A percentile compares a stretch with the other conserved stretches of the same genome.
phyloP scores from a whole-genome alignment of 495 filamentous ascomycete genomes.

The Schizothecium vesticola region DNA sequence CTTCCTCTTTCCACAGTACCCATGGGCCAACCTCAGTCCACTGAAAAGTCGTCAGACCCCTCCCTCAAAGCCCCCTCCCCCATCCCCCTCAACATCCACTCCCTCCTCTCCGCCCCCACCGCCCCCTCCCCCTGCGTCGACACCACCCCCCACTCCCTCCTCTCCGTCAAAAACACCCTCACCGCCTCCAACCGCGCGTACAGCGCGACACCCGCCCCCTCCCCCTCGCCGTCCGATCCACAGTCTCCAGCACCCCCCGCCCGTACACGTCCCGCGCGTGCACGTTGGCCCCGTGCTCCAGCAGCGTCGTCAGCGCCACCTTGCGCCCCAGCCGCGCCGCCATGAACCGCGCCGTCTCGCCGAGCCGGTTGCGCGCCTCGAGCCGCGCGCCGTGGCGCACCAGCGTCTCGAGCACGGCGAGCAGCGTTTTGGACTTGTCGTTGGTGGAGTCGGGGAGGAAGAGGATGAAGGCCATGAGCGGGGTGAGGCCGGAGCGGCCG shows the following conservation, averaged over 20 bases:
- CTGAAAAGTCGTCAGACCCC: too few relatives aligned
- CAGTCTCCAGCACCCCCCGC: slow-evolving; percentile 32
- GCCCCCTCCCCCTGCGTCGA: slow-evolving; percentile 8
- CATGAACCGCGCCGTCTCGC: slow-evolving; percentile 44
- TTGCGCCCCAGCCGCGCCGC: slow-evolving; percentile 41
- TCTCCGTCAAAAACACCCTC: slow-evolving; percentile 26
- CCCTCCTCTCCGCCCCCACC: slow-evolving; percentile 17
- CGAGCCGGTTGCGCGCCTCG: slow-evolving; percentile 38
- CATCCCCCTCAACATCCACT: neutral
- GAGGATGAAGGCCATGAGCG: slow-evolving; percentile 43
- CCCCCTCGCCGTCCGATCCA: slow-evolving; percentile 24
- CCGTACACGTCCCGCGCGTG: slow-evolving; percentile 36
- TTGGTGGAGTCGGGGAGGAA: slow-evolving; percentile 39
- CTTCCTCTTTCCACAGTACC: too few relatives aligned
- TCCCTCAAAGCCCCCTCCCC: neutral
- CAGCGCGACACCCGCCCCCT: slow-evolving; percentile 14
- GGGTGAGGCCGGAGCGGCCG: slow-evolving; percentile 31
- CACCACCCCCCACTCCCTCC: slow-evolving; percentile 23
- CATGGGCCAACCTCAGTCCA: too few relatives aligned
- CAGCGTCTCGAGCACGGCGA: slow-evolving; percentile 28
- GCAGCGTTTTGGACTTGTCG: slow-evolving; percentile 32
- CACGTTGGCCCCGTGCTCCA: slow-evolving; percentile 40
- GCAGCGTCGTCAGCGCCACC: slow-evolving; percentile 37
- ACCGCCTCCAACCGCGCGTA: slow-evolving; percentile 31
- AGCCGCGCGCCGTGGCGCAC: slow-evolving; percentile 29